Evolutionary conservation across 1,139 yeast species (phyloP).

Genomic region (Suhomyces choctaworum): DNA sequence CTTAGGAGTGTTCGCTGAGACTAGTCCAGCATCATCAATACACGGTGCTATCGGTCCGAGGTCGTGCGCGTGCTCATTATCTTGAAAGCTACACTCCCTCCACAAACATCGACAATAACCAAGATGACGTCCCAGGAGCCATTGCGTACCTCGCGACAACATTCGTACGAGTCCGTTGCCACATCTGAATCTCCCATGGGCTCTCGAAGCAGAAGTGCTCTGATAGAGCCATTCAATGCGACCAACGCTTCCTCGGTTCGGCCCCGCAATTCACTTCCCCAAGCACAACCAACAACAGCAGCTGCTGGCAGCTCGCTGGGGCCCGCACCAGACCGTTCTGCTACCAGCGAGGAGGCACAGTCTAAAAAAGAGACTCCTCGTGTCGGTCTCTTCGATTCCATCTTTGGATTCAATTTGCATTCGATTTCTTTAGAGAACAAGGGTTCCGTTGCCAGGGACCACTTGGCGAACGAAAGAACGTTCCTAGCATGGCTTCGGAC

Average conservation of each 20-base stretch:
- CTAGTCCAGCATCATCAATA: too few relatives aligned
- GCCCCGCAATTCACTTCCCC: not conserved
- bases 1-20: too few relatives aligned
- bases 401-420: constrained; percentile 10
- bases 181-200: not conserved
- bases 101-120: too few relatives aligned
- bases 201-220: constrained; percentile 1
- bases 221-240: not conserved
- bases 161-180: constrained; percentile 8
- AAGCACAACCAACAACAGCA: not conserved
- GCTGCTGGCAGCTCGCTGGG: not conserved
- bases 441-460: constrained; percentile 55
- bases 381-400: constrained; percentile 2
- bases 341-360: not conserved
- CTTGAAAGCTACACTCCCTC: too few relatives aligned
- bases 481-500: constrained; percentile 78
- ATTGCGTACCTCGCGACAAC: constrained; percentile 4
- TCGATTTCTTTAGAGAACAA: constrained; percentile 31
- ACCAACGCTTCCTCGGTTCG: not conserved
- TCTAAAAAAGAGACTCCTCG: not conserved
- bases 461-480: constrained; percentile 76
- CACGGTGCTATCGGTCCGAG: too few relatives aligned
- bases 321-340: not conserved
- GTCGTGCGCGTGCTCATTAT: too few relatives aligned
- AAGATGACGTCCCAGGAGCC: constrained; percentile 5